phyloP scores from a whole-genome alignment of 306 rosid species.

The Dalbergia cultrata region DNA sequence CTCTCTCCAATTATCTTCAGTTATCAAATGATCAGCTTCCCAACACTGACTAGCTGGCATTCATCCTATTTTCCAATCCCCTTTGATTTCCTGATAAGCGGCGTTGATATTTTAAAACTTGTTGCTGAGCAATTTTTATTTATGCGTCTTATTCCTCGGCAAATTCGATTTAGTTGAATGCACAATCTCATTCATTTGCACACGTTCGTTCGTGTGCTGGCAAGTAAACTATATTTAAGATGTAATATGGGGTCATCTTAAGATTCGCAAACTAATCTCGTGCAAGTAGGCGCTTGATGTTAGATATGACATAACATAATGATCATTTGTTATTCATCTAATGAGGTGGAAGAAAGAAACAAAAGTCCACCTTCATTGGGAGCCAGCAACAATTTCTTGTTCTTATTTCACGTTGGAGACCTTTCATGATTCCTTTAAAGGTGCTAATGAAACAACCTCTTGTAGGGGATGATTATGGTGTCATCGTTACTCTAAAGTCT shows the following conservation, averaged over 20 bases:
- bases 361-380: too few relatives aligned
- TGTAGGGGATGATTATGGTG: too few relatives aligned
- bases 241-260: not conserved
- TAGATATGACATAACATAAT: too few relatives aligned
- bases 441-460: too few relatives aligned
- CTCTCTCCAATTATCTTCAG: conserved; percentile 75
- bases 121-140: conserved; percentile 28
- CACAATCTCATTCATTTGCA: conserved; percentile 31
- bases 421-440: too few relatives aligned
- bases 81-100: conserved; percentile 8
- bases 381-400: too few relatives aligned
- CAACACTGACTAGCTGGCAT: conserved; percentile 43
- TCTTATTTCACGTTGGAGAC: too few relatives aligned
- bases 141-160: not conserved
- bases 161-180: conserved; percentile 6
- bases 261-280: not conserved
- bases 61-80: conserved; percentile 3
- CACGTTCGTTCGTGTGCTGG: not conserved
- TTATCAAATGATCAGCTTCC: conserved; percentile 46
- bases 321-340: too few relatives aligned
- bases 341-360: too few relatives aligned
- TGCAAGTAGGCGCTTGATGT: not conserved
- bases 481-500: too few relatives aligned
- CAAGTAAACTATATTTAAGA: not conserved
- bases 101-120: not conserved